Base-by-base conservation (phyloP, 108 stramenopile genomes). In the Parietichytrium sp. region DNA sequence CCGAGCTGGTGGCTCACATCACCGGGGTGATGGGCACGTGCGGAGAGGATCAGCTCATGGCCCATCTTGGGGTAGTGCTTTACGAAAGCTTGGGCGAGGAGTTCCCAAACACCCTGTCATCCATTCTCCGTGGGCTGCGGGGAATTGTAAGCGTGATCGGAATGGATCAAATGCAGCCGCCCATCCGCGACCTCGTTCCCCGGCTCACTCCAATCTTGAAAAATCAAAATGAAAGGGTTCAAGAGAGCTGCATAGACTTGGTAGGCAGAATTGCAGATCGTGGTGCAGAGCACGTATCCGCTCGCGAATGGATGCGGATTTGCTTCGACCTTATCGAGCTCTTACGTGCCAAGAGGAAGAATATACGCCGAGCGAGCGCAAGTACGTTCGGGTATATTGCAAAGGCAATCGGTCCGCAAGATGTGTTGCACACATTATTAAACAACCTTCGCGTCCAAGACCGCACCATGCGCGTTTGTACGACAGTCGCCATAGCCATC, bases 321-420 rank as follows among this genome's bases (percentile, higher is more conserved):
- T 97, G 96, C 88, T 99, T 97, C 82, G 97, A 99, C 86, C 91
- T 99, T 26, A 89, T 99, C 18, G 98, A 99, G 87, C 95, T 99
- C 91, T 89, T 98, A 18, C 96, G 95, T 83, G 98, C 98, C 2
- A 95, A 96, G 88, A 96, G 95, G 86, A 97, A 97, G 82, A 93
- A 95, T 3, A 99, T 99, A 52, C 93, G 94, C 4, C 89, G 97
- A 29, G 98, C 98, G 18, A 93, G 96, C 23, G 97, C 98, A 3
- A 97, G 96, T 89, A 98, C 98, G 23, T 98, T 99, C 84, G 98
- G 98, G 26, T 98, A 97, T 88, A 99, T 99, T 81, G 98, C 98
- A 27, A 95, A 95, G 87, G 98, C 98, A 1, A 96, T 99, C 72
- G 98, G 98, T 42, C 97, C 98, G 10, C 97, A 97, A 82, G 98